Evolutionary conservation across 1,284 basidiomycete genomes (phyloP).

Genomic region (Schizophyllum amplum): DNA sequence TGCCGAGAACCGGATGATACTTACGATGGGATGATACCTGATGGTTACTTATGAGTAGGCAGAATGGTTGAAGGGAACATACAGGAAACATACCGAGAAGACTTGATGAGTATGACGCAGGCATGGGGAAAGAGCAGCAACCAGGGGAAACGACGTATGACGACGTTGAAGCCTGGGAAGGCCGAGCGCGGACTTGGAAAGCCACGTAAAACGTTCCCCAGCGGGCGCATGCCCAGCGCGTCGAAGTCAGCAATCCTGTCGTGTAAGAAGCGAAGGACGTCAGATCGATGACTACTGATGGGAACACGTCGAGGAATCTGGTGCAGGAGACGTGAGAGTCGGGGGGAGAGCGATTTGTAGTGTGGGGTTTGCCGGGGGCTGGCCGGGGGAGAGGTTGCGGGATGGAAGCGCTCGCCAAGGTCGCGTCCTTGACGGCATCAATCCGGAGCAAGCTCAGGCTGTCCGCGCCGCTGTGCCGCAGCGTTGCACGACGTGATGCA

Average conservation of each 20-base stretch:
- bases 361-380: neutral
- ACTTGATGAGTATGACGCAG: no score
- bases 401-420: neutral
- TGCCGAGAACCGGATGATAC: no score
- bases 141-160: no score
- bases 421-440: neutral
- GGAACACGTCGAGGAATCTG: neutral
- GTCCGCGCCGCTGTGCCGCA: neutral
- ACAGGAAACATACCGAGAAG: no score
- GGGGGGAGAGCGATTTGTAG: neutral
- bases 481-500: neutral
- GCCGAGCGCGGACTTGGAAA: neutral
- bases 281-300: neutral
- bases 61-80: no score
- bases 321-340: neutral
- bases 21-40: no score
- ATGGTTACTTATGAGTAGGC: no score
- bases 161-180: neutral
- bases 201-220: neutral
- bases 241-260: neutral
- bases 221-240: neutral
- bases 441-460: neutral
- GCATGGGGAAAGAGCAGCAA: no score
- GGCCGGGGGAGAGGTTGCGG: neutral
- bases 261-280: neutral